These are phyloP conservation scores for Neurospora africana DNA, from an alignment of 495 filamentous ascomycete species.

Conservation along the genomic window DNA sequence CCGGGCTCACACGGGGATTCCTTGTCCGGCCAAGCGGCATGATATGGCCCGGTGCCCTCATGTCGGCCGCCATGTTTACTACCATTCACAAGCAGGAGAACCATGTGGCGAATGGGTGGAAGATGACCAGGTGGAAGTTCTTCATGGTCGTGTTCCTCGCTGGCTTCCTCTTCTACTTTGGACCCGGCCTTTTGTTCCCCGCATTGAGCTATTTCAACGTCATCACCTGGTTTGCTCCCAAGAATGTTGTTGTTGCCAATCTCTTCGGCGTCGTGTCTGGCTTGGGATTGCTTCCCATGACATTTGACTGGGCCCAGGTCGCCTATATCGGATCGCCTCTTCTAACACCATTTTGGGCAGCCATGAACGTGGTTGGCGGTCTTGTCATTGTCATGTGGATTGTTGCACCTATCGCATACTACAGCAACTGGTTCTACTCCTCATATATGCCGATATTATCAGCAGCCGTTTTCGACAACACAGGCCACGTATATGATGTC, in stretches of 20 bases:
- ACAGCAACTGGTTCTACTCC: conserved; percentile 64
- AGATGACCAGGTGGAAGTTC: conserved; percentile 69
- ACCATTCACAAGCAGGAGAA: conserved; percentile 81
- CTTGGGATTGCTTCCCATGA: conserved; percentile 74
- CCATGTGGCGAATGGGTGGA: conserved; percentile 72
- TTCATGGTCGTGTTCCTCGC: conserved; percentile 61
- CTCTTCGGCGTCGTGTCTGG: conserved; percentile 79
- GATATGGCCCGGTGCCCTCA: conserved; percentile 86
- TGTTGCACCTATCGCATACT: conserved; percentile 71
- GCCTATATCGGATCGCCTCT: conserved; percentile 84
- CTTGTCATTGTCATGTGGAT: conserved; percentile 86
- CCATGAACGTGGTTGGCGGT: conserved; percentile 76
- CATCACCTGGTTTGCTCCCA: conserved; percentile 80
- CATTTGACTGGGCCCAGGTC: conserved; percentile 90
- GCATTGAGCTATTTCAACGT: conserved; percentile 86
- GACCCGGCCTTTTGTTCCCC: conserved; percentile 75
- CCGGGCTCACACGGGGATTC: conserved; percentile 64
- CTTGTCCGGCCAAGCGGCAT: conserved; percentile 78
- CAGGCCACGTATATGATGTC: conserved; percentile 64
- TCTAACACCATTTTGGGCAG: conserved; percentile 84
- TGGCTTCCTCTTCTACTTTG: conserved; percentile 69
- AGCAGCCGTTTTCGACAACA: conserved; percentile 71
- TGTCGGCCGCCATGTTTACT: conserved; percentile 77
- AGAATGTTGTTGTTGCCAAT: conserved; percentile 67
- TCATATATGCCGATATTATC: conserved; percentile 75